A percentile compares a stretch with the other conserved stretches of the same genome.
These are phyloP conservation scores for Wallacemonas collosoma DNA, from an alignment of 208 protist species.

Conservation along the genomic window DNA sequence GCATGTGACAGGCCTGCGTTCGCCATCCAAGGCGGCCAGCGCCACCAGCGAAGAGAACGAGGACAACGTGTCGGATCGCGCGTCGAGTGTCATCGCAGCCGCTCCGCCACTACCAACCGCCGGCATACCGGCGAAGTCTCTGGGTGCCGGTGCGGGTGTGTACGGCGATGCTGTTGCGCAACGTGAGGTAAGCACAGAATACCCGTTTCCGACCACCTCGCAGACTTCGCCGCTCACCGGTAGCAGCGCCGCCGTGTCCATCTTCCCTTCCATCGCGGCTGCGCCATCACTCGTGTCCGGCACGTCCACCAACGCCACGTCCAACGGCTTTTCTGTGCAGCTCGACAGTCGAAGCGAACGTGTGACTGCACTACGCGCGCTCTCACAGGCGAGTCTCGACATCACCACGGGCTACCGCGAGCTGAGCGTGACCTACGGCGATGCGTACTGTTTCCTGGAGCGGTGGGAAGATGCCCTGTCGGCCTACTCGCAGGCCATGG, in stretches of 20 bases:
- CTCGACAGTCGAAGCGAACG: constrained; percentile 60
- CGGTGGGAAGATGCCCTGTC: constrained; percentile 80
- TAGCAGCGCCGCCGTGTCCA: neutral
- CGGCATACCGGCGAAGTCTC: no score
- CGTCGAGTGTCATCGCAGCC: no score
- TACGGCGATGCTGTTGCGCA: no score
- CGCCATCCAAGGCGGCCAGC: neutral
- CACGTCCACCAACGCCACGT: neutral
- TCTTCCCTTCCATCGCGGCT: neutral
- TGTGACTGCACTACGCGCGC: constrained; percentile 56
- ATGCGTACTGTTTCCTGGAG: constrained; percentile 57
- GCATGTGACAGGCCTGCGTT: neutral
- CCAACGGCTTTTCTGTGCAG: constrained; percentile 18
- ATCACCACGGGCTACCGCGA: constrained; percentile 55
- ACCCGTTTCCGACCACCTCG: neutral
- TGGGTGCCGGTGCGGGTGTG: no score
- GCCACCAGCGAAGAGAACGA: constrained; percentile 1
- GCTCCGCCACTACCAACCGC: no score
- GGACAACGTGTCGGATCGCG: neutral
- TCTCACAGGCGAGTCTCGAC: constrained; percentile 48
- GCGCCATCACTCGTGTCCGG: neutral
- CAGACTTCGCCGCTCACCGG: neutral
- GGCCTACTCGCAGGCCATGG: constrained; percentile 76
- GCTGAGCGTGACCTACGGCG: constrained; percentile 68
- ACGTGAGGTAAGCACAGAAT: no score